Base-by-base conservation (phyloP, 202 grass and related monocot species). In the Thinopyrum obtusiflorum region DNA sequence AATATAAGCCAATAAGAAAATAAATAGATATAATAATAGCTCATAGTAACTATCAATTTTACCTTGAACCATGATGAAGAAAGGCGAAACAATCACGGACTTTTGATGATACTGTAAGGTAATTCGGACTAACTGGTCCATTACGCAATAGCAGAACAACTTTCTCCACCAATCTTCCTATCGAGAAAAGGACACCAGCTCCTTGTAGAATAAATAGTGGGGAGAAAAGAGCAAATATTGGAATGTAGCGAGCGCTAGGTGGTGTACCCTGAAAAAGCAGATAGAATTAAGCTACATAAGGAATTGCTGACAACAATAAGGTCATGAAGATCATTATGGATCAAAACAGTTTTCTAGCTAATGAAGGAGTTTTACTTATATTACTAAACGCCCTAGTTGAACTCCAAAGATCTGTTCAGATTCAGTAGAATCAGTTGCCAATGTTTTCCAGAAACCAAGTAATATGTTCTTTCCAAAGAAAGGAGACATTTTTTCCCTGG, bases 41-140 rank as follows among this genome's bases (percentile, higher is more conserved):
- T 31, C 60, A 82, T 71, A 18, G 21, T 29, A 81, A 21, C 29
- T 49, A 76, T 64, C 31, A 79, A 46, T 75, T 42, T 55, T 93
- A 98, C 95, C 95, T 95, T 84, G 95, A 95, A 79, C 95, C 95
- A 89, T 80, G 95, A 90, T 98, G 91, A 73, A 98, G 78, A 87
- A 98, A 98, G 62, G 93, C 91, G 82, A 98, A 93, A 77, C 85
- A 98, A 81, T 95, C 95, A 4, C 89, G 86, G 28, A 90, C 83
- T 89, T 91, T 90, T 72, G 89, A 92, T 32, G 95, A 98, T 39
- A 86, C 65, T 79, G 83, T 69, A 66, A 89, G 79, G 77, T 98
- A 98, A 86, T 87, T 95, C 61, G 87, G 82, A 86, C 89, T 92
- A 80, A 93, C 80, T 84, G 89, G 85, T 47, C 88, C 93, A 86